These are phyloP conservation scores for Aspergillus coremiiformis DNA, from an alignment of 495 filamentous ascomycete species.

Conservation along the genomic window DNA sequence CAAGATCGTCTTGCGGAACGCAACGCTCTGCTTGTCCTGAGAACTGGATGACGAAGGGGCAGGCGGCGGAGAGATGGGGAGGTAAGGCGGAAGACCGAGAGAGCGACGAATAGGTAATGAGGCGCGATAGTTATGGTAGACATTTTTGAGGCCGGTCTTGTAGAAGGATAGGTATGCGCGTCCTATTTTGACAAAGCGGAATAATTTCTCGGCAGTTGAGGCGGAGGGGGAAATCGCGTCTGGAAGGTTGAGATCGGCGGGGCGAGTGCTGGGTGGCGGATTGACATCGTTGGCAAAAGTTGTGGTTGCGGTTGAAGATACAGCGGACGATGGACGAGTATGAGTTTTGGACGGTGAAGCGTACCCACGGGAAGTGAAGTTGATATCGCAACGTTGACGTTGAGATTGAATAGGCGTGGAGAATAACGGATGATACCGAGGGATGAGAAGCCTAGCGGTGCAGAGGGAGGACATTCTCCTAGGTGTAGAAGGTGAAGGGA, in stretches of 20 bases:
- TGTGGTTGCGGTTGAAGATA: slow-evolving; percentile 9
- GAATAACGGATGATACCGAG: not conserved
- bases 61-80: slow-evolving; percentile 30
- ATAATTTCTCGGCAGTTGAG: slow-evolving; percentile 23
- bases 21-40: not conserved
- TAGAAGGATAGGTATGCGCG: slow-evolving; percentile 63
- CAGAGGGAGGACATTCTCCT: slow-evolving; percentile 1
- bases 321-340: slow-evolving; percentile 16
- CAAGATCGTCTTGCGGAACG: slow-evolving; percentile 23
- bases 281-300: slow-evolving; percentile 26
- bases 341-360: slow-evolving; percentile 17
- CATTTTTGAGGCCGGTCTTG: slow-evolving; percentile 69
- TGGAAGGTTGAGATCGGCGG: slow-evolving; percentile 26
- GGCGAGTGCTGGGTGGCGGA: slow-evolving; percentile 34
- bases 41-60: slow-evolving; percentile 7
- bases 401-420: not conserved
- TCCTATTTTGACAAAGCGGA: slow-evolving; percentile 34
- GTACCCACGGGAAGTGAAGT: not conserved
- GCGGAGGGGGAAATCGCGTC: slow-evolving; percentile 14
- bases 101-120: slow-evolving; percentile 27
- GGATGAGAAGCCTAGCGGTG: not conserved
- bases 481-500: not conserved
- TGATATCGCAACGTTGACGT: not conserved
- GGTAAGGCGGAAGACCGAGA: slow-evolving; percentile 24
- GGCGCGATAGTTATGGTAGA: slow-evolving; percentile 49